phyloP scores from a whole-genome alignment of 2,329 filamentous ascomycete genomes.

The Hortaea sp. region DNA sequence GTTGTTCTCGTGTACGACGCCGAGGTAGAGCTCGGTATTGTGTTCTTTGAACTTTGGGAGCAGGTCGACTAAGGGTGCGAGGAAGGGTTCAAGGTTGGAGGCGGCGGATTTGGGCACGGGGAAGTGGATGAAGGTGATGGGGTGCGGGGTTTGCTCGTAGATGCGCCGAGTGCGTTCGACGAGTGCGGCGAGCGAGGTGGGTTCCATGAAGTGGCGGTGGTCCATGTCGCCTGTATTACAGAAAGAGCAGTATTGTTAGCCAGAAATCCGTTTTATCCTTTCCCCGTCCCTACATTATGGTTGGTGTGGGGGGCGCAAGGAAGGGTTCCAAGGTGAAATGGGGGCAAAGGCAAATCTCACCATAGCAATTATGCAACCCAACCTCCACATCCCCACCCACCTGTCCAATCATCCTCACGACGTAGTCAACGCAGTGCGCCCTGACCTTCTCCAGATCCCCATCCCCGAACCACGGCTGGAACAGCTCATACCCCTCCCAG shows the following conservation, averaged over 20 bases:
- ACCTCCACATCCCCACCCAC: constrained; percentile 31
- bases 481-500: constrained; percentile 17
- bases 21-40: neutral
- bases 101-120: constrained; percentile 32
- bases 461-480: constrained; percentile 26
- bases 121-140: constrained; percentile 33
- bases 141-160: constrained; percentile 28
- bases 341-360: constrained; percentile 9
- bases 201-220: neutral
- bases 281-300: no score
- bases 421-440: constrained; percentile 26
- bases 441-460: constrained; percentile 24
- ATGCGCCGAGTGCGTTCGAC: constrained; percentile 7
- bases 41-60: neutral
- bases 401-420: constrained; percentile 21
- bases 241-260: no score
- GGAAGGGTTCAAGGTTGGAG: constrained; percentile 28
- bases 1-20: constrained; percentile 17
- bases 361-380: constrained; percentile 41
- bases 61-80: constrained; percentile 20
- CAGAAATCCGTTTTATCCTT: no score
- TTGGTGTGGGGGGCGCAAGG: no score
- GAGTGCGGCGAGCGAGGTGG: neutral
- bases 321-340: no score
- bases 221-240: constrained; percentile 11